Conservation (phyloP, 75 land plant genomes). For the Pinus taeda region DNA sequence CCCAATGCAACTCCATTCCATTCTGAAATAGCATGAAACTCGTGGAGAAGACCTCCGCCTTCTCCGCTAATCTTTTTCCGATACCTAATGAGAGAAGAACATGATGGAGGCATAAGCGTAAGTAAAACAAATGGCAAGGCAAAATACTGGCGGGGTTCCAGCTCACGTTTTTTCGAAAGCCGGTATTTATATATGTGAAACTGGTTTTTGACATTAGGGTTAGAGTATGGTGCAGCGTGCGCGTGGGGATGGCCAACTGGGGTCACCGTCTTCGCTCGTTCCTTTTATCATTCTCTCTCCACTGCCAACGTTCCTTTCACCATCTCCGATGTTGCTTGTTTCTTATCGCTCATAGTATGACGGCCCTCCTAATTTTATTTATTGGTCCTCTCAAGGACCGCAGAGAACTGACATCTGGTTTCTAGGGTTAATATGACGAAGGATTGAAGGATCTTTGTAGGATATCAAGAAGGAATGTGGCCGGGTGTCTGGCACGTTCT, state of each 20-base stretch:
- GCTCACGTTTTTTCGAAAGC: no score
- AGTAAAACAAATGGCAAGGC: background rate
- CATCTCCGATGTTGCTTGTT: background rate
- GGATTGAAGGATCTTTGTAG: no score
- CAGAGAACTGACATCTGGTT: no score
- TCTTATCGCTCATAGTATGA: no score
- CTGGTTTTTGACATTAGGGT: constrained; percentile 1
- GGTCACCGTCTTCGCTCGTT: background rate
- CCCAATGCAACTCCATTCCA: background rate
- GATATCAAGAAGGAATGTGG: no score
- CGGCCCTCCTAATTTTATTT: no score
- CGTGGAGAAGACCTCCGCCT: background rate
- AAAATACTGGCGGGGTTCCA: background rate
- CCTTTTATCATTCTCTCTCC: background rate
- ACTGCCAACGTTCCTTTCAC: background rate
- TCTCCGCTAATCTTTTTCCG: background rate
- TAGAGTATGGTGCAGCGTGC: background rate
- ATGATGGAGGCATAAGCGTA: background rate
- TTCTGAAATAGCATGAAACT: no score
- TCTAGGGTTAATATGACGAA: no score
- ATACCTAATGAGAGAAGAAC: background rate
- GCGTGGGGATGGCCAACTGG: constrained; percentile 2
- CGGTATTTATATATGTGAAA: no score
- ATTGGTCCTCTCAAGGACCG: no score
- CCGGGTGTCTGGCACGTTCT: no score